A percentile compares a stretch with the other conserved stretches of the same genome.
Evolutionary conservation across 2,329 filamentous ascomycete genomes (phyloP).

Genomic region (Colletotrichum noveboracense): DNA sequence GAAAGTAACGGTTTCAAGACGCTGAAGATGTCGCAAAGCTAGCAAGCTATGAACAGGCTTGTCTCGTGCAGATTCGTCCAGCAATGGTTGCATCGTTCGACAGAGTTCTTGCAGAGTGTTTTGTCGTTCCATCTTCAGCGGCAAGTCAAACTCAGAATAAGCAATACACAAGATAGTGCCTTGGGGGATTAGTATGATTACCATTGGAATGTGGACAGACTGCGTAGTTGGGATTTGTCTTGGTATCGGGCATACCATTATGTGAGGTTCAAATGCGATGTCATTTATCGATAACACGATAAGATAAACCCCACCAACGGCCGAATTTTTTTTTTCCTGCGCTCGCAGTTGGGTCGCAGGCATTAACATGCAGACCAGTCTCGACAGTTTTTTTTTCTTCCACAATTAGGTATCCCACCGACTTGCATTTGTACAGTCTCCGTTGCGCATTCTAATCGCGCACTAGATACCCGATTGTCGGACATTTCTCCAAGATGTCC

Average conservation of each 20-base stretch:
- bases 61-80: background rate
- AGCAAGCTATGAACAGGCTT: background rate
- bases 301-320: slow-evolving; percentile 23
- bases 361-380: background rate
- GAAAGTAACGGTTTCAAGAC: too few relatives aligned
- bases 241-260: background rate
- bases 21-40: too few relatives aligned
- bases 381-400: background rate
- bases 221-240: background rate
- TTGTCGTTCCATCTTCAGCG: background rate
- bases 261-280: background rate
- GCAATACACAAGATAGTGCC: background rate
- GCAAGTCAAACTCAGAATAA: background rate
- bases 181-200: background rate
- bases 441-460: background rate
- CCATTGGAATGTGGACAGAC: background rate
- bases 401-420: background rate
- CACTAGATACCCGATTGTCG: background rate
- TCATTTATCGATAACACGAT: slow-evolving; percentile 17
- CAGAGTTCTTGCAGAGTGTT: background rate
- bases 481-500: slow-evolving; percentile 50
- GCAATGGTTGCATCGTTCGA: background rate
- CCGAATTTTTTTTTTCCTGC: slow-evolving; percentile 16
- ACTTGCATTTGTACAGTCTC: background rate
- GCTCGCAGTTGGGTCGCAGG: background rate